Conservation (phyloP, 768 basidiomycete genomes). For the Boletellus sp. region DNA sequence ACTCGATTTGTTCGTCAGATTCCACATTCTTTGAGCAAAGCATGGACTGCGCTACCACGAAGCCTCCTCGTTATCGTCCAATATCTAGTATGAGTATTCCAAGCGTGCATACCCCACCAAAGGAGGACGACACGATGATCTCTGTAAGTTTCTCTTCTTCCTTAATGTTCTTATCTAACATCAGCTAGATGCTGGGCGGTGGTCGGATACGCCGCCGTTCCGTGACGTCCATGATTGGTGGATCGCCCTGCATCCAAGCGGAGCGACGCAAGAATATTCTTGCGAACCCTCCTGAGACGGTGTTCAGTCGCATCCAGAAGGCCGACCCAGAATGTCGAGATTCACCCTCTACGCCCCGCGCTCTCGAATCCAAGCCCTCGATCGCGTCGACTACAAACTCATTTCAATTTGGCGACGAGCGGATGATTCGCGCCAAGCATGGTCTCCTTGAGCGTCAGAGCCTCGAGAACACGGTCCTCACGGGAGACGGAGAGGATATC, state of each 20-base stretch:
- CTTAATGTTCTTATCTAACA: neutral
- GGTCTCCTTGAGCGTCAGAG: slow-evolving; percentile 65
- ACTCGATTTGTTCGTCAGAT: slow-evolving; percentile 48
- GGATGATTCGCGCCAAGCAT: slow-evolving; percentile 61
- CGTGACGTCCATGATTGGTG: slow-evolving; percentile 60
- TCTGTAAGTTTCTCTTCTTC: slow-evolving; percentile 42
- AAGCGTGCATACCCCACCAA: slow-evolving; percentile 44
- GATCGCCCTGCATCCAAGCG: slow-evolving; percentile 63
- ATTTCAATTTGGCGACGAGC: slow-evolving; percentile 60
- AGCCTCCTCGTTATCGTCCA: slow-evolving; percentile 59
- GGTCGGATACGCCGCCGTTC: slow-evolving; percentile 70
- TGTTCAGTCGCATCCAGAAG: slow-evolving; percentile 37
- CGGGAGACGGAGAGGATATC: slow-evolving; percentile 63
- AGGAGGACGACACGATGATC: slow-evolving; percentile 82
- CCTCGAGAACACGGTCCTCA: slow-evolving; percentile 60
- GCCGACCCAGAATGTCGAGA: slow-evolving; percentile 14
- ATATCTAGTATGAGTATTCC: slow-evolving; percentile 59
- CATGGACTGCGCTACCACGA: slow-evolving; percentile 30
- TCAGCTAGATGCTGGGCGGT: slow-evolving; percentile 71
- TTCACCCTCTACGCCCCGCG: slow-evolving; percentile 43
- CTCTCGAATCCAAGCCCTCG: slow-evolving; percentile 56
- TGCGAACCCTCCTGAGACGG: slow-evolving; percentile 24
- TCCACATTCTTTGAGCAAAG: slow-evolving; percentile 58
- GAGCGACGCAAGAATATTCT: slow-evolving; percentile 57
- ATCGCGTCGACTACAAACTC: slow-evolving; percentile 59